Conservation (phyloP, 148 eudicot species). For the Hydrangea macrophylla region DNA sequence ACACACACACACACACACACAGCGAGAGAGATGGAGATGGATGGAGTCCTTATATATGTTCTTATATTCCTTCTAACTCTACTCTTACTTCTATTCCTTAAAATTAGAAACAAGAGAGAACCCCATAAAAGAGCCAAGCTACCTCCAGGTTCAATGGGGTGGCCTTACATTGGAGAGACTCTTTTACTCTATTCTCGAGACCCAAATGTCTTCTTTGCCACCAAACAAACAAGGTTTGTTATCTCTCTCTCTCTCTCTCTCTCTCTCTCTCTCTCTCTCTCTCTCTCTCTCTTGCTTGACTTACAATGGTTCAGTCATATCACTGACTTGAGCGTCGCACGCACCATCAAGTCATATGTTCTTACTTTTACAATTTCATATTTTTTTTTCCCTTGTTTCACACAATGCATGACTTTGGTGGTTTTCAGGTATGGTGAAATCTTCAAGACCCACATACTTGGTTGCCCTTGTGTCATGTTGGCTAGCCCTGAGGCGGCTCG, state of each 20-base stretch:
- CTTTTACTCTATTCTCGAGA: conserved; percentile 35
- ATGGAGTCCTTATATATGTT: conserved; percentile 13
- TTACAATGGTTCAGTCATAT: no score
- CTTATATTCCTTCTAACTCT: conserved; percentile 13
- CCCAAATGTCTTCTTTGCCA: conserved; percentile 34
- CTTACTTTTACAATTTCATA: not conserved
- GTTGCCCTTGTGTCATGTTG: conserved; percentile 28
- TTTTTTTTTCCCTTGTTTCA: not conserved
- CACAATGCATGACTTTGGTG: not conserved
- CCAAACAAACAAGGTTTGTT: conserved; percentile 27
- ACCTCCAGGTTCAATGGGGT: conserved; percentile 47
- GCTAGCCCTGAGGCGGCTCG: conserved; percentile 31
- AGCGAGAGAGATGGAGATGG: conserved; percentile 10
- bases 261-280: not conserved
- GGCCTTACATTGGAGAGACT: conserved; percentile 42
- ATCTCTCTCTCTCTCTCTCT: not conserved
- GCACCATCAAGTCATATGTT: not conserved
- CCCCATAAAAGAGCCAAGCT: conserved; percentile 17
- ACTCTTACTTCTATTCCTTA: not conserved
- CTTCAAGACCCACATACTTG: conserved; percentile 31
- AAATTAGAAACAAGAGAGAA: not conserved
- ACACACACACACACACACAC: no score
- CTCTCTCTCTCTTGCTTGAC: not conserved
- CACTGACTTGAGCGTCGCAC: no score
- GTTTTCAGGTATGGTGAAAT: conserved; percentile 38